Percentiles rank a stretch among this genome's conserved stretches.
Conservation (phyloP, 495 filamentous ascomycete species). For the Penicillium chermesinum region DNA sequence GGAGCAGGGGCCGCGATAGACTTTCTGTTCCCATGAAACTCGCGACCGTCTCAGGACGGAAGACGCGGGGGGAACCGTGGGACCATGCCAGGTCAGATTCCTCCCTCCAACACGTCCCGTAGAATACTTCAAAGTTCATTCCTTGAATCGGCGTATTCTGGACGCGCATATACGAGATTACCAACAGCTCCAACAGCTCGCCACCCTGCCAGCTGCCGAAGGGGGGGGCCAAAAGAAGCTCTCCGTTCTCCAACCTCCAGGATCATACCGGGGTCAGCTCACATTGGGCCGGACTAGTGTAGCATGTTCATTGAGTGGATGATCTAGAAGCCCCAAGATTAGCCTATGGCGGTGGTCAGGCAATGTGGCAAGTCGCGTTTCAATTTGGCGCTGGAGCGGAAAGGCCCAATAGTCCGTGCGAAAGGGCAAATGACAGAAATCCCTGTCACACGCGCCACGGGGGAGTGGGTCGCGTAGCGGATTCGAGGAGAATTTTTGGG, state of each 20-base stretch:
- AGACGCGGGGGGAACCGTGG: constrained; percentile 19
- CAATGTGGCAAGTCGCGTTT: constrained; percentile 21
- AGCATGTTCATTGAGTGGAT: background rate
- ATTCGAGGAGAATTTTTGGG: constrained; percentile 12
- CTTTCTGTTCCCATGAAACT: constrained; percentile 21
- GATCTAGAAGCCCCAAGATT: background rate
- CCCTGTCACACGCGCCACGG: constrained; percentile 22
- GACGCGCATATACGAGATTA: no score
- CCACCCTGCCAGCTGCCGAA: no score
- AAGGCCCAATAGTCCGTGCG: constrained; percentile 2
- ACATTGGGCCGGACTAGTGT: constrained; percentile 1
- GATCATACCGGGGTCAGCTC: background rate
- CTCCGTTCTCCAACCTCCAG: background rate
- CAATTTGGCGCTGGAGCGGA: constrained; percentile 18
- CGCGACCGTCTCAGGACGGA: constrained; percentile 22
- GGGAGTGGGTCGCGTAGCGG: constrained; percentile 16
- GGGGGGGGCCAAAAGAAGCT: no score
- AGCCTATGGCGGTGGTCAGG: background rate
- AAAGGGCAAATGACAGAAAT: constrained; percentile 17
- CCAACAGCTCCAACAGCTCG: no score
- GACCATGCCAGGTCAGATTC: constrained; percentile 17
- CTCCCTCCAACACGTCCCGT: constrained; percentile 7
- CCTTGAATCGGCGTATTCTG: no score
- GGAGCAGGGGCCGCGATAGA: background rate
- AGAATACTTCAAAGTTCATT: no score